Base-by-base conservation (phyloP, 768 basidiomycete species). In the Tephrocybe rancida region DNA sequence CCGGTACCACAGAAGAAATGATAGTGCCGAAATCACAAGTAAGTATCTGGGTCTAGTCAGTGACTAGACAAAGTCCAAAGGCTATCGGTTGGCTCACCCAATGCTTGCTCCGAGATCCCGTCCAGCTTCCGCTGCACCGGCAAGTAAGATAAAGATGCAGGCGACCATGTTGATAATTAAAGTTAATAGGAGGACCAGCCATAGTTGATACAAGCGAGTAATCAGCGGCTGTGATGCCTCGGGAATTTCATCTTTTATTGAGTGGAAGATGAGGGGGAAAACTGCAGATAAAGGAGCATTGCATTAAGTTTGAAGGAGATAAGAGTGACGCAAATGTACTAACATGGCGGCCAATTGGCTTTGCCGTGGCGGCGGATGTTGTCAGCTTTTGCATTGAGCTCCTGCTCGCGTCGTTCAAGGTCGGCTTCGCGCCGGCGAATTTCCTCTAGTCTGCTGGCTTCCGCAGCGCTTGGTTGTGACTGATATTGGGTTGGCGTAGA, bases 1-100 rank as follows among this genome's bases (percentile, higher is more conserved):
- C 91, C 94, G 85, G 70, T 96, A 99, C 96, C 96, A 98, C 57
- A 95, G 78, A 56, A 98, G 77, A 76, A 99, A 98, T 13, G 92
- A 94, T 30, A 85, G 68, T 32, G 82, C 70, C 10, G 85, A 71
- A 63, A 98, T 97, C 46, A 95, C 73, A 49, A 92, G 77, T 35
- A 94, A 49, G 66, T 95, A 94, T 50, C 92, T 94, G 26, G 55
- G 55, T 60, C 62, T 52, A 46, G 67, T 55, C 63, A 64, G 48
- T 38, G 58, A 42, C 61, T 52, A 61, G 56, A 48, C 56, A 46
- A 54, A 49, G 56, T 46, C 44, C 49, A 48, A 30, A 58, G 32
- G 44, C 38, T 32, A 62, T 39, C 41, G 56, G 50, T 35, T 45
- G 55, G 74, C 87, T 62, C 60, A 93, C 92, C 86, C 86, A 59